Evolutionary conservation across 176 grass and related monocot genomes (phyloP), one percentile per base, ranked within the genome.

Genomic region (Rhynchospora pubera): DNA sequence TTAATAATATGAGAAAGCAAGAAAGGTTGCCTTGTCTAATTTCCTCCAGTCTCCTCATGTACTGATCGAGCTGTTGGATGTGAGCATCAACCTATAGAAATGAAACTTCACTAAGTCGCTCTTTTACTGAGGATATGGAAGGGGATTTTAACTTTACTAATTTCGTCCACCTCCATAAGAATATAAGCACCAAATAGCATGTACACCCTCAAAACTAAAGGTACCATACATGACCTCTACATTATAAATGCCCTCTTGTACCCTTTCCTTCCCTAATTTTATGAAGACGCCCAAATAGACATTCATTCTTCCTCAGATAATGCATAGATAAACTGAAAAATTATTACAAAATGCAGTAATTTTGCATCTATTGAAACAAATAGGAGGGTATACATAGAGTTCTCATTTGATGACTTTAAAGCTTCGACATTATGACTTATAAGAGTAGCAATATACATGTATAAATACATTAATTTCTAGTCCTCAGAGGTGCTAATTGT

Each of bases 21-120:
- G 70, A 78, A 78, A 77, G 53, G 15, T 19, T 85, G 91, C 95
- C 95, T 89, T 90, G 92, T 47, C 91, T 85, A 59, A 93, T 65
- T 81, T 95, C 90, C 87, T 93, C 96, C 84, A 99, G 89, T 82
- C 86, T 99, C 71, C 92, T 99, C 96, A 99, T 93, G 83, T 87
- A 95, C 21, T 93, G 96, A 84, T 99, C 96, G 1, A 99, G 90
- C 61, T 99, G 96, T 78, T 99, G 96, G 67, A 99, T 95, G 71
- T 99, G 96, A 67, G 90, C 96, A 85, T 99, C 96, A 71, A 99
- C 96, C 96, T 99, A 85, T 60, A 90, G 59, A 77, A 84, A 88
- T 51, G 55, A 32, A 84, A 48, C 42, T 63, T 61, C 76, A 83
- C 63, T 63, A 84, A 84, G 51, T 78, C 52, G 55, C 39, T 64